Evolutionary conservation across 768 basidiomycete genomes (phyloP).

Genomic region (Cyathus striatus): DNA sequence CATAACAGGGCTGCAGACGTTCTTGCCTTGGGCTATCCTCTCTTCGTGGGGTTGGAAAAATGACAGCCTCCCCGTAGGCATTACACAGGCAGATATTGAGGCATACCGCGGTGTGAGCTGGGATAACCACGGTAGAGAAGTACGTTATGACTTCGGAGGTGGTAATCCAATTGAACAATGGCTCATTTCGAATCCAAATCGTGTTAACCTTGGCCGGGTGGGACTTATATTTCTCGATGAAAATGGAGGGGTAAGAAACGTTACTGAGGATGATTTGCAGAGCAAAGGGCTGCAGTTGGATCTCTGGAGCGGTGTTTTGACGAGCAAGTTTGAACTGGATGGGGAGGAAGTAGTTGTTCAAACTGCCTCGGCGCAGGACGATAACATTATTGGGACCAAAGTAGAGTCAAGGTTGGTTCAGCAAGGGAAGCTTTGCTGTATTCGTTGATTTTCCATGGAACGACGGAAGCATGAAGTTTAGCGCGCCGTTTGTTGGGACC

Average conservation of each 20-base stretch:
- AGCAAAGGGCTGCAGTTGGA: conserved; percentile 38
- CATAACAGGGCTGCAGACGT: conserved; percentile 53
- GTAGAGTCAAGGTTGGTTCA: conserved; percentile 36
- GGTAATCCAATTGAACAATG: conserved; percentile 37
- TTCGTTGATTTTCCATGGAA: conserved; percentile 62
- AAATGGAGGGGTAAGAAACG: conserved; percentile 17
- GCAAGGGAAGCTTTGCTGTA: conserved; percentile 31
- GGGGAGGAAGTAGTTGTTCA: conserved; percentile 30
- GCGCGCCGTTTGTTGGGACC: conserved; percentile 53
- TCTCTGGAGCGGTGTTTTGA: conserved; percentile 50
- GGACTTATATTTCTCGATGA: conserved; percentile 38
- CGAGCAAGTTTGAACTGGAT: conserved; percentile 36
- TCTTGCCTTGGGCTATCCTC: conserved; percentile 50
- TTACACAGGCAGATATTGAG: conserved; percentile 37
- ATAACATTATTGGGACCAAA: conserved; percentile 33
- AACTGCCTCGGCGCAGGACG: conserved; percentile 32
- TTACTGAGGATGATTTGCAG: conserved; percentile 32
- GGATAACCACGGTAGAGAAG: conserved; percentile 43
- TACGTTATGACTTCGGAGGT: conserved; percentile 48
- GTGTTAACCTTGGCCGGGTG: conserved; percentile 48
- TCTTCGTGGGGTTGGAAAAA: conserved; percentile 63
- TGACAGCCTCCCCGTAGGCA: conserved; percentile 41
- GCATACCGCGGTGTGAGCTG: conserved; percentile 43
- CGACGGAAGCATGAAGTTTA: conserved; percentile 50
- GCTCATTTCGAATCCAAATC: conserved; percentile 54